phyloP scores from a whole-genome alignment of 257 asterid genomes.

The Gynochthodes officinalis region DNA sequence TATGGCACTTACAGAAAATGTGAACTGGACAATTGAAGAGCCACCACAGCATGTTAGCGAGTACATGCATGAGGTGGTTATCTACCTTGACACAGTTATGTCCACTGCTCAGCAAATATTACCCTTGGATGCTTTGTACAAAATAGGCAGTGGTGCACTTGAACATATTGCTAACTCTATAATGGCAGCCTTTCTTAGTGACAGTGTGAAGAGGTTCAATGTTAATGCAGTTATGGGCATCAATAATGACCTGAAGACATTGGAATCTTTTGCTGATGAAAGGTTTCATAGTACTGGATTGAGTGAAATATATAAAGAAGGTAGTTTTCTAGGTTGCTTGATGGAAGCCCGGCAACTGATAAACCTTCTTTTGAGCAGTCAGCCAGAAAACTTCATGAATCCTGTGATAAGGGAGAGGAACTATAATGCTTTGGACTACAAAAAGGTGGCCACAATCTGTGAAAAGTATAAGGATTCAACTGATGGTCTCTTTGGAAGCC shows the following conservation, averaged over 20 bases:
- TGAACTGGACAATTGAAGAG: slow-evolving; percentile 82
- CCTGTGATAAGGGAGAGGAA: slow-evolving; percentile 88
- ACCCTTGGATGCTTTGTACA: slow-evolving; percentile 80
- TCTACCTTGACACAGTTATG: slow-evolving; percentile 80
- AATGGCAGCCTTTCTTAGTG: slow-evolving; percentile 63
- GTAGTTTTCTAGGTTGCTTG: slow-evolving; percentile 67
- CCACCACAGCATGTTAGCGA: slow-evolving; percentile 62
- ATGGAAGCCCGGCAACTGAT: slow-evolving; percentile 76
- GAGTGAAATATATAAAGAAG: slow-evolving; percentile 70
- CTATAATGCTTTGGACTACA: slow-evolving; percentile 67
- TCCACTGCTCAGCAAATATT: slow-evolving; percentile 88
- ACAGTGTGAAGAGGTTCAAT: slow-evolving; percentile 65
- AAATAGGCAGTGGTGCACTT: slow-evolving; percentile 85
- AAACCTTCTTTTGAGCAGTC: slow-evolving; percentile 81
- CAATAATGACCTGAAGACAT: slow-evolving; percentile 57
- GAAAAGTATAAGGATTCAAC: slow-evolving; percentile 80
- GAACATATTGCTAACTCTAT: slow-evolving; percentile 78
- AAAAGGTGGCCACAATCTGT: slow-evolving; percentile 78
- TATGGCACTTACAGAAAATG: slow-evolving; percentile 69
- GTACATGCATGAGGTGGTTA: slow-evolving; percentile 63
- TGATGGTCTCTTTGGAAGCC: slow-evolving; percentile 88
- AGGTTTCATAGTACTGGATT: slow-evolving; percentile 72
- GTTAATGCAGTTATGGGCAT: slow-evolving; percentile 59
- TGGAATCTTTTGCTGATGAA: slow-evolving; percentile 83
- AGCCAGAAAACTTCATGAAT: slow-evolving; percentile 90